phyloP scores from a whole-genome alignment of 305 asterid genomes.

The Solanum chacoense region DNA sequence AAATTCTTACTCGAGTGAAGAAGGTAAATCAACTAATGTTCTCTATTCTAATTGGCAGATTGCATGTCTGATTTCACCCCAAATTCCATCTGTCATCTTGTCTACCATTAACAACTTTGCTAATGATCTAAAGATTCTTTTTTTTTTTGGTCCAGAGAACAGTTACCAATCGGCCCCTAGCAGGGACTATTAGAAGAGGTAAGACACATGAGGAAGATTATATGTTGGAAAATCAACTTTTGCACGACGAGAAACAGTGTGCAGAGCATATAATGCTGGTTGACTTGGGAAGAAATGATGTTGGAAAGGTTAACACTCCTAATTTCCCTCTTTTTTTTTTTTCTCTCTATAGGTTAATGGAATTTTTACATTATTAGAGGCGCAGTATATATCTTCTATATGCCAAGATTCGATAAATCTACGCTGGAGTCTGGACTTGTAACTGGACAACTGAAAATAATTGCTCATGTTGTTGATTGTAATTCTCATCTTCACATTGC shows the following conservation, averaged over 20 bases:
- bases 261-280: slow-evolving; percentile 99
- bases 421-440: background rate
- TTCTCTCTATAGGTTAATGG: background rate
- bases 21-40: slow-evolving; percentile 32
- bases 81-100: background rate
- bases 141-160: slow-evolving; percentile 36
- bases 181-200: slow-evolving; percentile 94
- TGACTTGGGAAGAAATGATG: slow-evolving; percentile 97
- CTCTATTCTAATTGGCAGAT: background rate
- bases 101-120: background rate
- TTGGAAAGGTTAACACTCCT: slow-evolving; percentile 63
- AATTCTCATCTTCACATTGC: background rate
- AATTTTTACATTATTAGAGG: background rate
- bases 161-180: slow-evolving; percentile 81
- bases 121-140: slow-evolving; percentile 1
- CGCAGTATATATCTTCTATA: background rate
- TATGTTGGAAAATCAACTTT: slow-evolving; percentile 85
- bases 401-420: background rate
- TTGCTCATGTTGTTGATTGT: background rate
- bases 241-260: slow-evolving; percentile 78
- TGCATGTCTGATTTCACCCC: background rate
- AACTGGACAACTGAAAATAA: background rate
- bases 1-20: slow-evolving; percentile 87
- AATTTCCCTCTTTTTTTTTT: background rate
- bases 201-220: slow-evolving; percentile 78